These are phyloP conservation scores for Sapria himalayana DNA, from an alignment of 345 rosid genomes.

Conservation along the genomic window DNA sequence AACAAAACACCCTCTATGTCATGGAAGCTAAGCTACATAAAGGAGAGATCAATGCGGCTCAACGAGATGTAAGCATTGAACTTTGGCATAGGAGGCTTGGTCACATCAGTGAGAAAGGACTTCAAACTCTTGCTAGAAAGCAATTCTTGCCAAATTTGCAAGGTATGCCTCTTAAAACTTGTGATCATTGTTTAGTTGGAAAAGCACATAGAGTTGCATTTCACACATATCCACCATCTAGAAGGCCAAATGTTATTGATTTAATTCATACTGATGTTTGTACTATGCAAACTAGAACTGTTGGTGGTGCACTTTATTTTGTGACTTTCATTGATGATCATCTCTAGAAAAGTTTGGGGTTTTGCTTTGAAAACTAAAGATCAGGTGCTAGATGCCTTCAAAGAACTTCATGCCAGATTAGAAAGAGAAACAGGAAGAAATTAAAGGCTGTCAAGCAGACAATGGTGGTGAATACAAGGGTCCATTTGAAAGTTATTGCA, in stretches of 20 bases:
- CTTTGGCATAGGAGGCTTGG: slow-evolving; percentile 3
- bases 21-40: not conserved
- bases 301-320: slow-evolving; percentile 4
- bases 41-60: not conserved
- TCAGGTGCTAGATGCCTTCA: slow-evolving; percentile 2
- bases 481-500: not conserved
- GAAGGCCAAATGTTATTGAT: no score
- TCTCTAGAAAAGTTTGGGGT: not conserved
- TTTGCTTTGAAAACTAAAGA: not conserved
- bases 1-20: not conserved
- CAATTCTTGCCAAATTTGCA: not conserved
- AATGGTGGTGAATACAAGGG: not conserved
- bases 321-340: slow-evolving; percentile 4
- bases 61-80: not conserved
- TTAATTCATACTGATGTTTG: slow-evolving; percentile 1
- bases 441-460: not conserved
- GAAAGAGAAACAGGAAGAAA: not conserved
- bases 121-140: not conserved
- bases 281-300: not conserved
- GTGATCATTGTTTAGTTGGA: no score
- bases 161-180: not conserved
- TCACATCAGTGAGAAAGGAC: not conserved
- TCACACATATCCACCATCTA: no score
- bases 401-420: not conserved
- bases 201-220: no score